Conservation (phyloP, 768 basidiomycete genomes). For the Leccinum boreale region DNA sequence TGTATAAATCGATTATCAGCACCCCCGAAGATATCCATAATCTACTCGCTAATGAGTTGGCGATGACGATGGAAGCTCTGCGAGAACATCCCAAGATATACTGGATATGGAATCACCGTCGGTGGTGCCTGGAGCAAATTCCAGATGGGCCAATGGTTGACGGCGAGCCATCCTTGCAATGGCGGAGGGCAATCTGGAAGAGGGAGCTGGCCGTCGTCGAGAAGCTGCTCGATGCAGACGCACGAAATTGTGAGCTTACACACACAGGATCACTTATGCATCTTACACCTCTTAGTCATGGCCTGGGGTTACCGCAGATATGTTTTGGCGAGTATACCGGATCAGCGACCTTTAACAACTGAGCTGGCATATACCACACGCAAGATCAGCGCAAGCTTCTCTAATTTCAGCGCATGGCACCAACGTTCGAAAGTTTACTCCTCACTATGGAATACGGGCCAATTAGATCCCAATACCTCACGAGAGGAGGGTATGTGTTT, state of each 20-base stretch:
- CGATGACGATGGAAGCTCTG: slow-evolving; percentile 76
- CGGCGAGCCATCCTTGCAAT: slow-evolving; percentile 47
- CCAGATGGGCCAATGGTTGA: slow-evolving; percentile 64
- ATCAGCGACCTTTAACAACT: slow-evolving; percentile 48
- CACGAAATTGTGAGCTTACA: slow-evolving; percentile 78
- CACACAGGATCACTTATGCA: neutral
- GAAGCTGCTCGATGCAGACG: slow-evolving; percentile 87
- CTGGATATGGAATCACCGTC: slow-evolving; percentile 97
- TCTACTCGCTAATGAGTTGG: slow-evolving; percentile 68
- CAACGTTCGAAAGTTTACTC: slow-evolving; percentile 82
- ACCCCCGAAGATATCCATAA: slow-evolving; percentile 58
- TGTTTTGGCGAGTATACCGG: slow-evolving; percentile 68
- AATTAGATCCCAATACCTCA: slow-evolving; percentile 48
- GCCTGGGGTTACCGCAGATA: slow-evolving; percentile 96
- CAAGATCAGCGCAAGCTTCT: slow-evolving; percentile 93
- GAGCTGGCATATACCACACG: slow-evolving; percentile 84
- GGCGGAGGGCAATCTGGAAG: slow-evolving; percentile 81
- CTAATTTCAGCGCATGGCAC: slow-evolving; percentile 99
- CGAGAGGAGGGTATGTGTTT: slow-evolving; percentile 62
- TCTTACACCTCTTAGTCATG: slow-evolving; percentile 57
- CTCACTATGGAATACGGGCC: slow-evolving; percentile 59
- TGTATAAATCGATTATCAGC: slow-evolving; percentile 37
- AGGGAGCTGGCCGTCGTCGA: slow-evolving; percentile 85
- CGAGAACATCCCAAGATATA: slow-evolving; percentile 92
- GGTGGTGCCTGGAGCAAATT: slow-evolving; percentile 90